Conservation (phyloP, 345 rosid genomes). For the Atalantia buxifolia region DNA sequence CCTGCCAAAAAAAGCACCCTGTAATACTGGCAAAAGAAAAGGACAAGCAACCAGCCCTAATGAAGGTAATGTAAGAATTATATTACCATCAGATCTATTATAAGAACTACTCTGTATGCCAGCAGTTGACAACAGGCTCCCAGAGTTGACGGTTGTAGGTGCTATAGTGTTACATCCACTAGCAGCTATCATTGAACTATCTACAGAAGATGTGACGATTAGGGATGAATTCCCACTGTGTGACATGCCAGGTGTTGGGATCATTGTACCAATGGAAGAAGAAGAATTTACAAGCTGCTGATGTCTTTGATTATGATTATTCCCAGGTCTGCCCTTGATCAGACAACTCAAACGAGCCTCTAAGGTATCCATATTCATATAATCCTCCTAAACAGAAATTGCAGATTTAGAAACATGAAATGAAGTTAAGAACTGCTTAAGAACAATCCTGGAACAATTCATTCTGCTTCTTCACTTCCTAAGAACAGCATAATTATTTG, state of each 20-base stretch:
- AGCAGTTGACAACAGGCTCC: slow-evolving; percentile 45
- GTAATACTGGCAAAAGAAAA: slow-evolving; percentile 4
- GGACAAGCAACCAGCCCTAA: slow-evolving; percentile 9
- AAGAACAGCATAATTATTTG: not conserved
- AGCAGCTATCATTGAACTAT: slow-evolving; percentile 45
- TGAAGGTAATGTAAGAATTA: slow-evolving; percentile 9
- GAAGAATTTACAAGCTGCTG: slow-evolving; percentile 55
- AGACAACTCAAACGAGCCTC: slow-evolving; percentile 57
- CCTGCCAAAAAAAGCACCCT: slow-evolving; percentile 41
- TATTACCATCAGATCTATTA: slow-evolving; percentile 45
- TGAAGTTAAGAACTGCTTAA: not conserved
- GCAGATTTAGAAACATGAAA: slow-evolving; percentile 14
- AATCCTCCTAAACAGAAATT: slow-evolving; percentile 65
- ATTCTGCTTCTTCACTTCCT: not conserved
- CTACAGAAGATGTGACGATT: slow-evolving; percentile 57
- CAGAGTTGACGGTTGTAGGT: slow-evolving; percentile 46
- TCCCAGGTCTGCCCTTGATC: slow-evolving; percentile 36
- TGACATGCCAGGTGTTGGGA: slow-evolving; percentile 90
- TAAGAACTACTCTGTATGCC: slow-evolving; percentile 52
- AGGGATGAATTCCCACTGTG: slow-evolving; percentile 50
- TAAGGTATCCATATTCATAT: slow-evolving; percentile 62
- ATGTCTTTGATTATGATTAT: slow-evolving; percentile 44
- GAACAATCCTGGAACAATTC: not conserved
- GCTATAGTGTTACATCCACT: slow-evolving; percentile 47
- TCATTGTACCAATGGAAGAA: slow-evolving; percentile 69